A percentile compares a stretch with the other conserved stretches of the same genome.
Conservation (phyloP, 139 green algal genomes). For the Yamagishiella unicocca region DNA sequence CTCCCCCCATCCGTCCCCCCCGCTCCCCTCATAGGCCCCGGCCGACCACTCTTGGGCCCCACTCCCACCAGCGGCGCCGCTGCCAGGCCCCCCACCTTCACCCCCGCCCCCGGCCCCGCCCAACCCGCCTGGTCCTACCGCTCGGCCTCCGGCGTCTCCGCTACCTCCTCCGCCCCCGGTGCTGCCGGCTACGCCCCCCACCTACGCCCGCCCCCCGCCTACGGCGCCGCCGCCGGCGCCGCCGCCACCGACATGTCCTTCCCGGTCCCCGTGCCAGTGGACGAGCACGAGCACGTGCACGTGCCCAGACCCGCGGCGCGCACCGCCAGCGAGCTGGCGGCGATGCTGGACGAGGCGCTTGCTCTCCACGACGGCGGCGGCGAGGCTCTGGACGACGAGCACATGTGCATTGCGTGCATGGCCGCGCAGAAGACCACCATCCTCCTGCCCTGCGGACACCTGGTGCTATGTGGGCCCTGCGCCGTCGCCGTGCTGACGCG, state of each 20-base stretch:
- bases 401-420: constrained; percentile 37
- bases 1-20: no score
- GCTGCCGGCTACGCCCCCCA: background rate
- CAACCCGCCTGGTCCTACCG: constrained; percentile 28
- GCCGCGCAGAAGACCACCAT: background rate
- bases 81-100: background rate
- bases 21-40: background rate
- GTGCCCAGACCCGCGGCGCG: no score
- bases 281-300: no score
- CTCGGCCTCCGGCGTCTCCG: background rate
- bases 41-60: background rate
- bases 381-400: constrained; percentile 13
- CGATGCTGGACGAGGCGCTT: background rate
- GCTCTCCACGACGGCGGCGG: background rate
- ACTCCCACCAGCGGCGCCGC: background rate
- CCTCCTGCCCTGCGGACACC: constrained; percentile 26
- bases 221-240: background rate
- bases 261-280: background rate
- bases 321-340: no score
- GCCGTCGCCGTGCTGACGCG: background rate
- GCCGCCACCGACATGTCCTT: no score
- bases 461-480: constrained; percentile 20
- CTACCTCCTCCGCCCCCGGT: background rate
- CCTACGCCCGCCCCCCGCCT: background rate
- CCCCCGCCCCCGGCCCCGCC: background rate